Evolutionary conservation across 805 yeast genomes (phyloP).

Genomic region (Candida tibetensis): DNA sequence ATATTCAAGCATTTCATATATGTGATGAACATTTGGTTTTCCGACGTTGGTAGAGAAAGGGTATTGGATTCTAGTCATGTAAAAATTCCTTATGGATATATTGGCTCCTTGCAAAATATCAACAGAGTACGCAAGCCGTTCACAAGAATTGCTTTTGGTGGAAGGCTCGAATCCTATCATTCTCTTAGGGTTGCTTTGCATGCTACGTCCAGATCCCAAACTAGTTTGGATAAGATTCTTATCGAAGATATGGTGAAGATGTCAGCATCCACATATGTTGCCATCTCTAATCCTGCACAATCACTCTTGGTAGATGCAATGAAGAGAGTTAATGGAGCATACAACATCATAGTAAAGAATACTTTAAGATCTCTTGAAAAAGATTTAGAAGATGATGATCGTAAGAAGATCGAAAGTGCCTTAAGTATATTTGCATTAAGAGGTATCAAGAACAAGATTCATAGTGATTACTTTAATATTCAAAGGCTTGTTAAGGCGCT

Average conservation of each 20-base stretch:
- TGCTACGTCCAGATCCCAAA: conserved; percentile 69
- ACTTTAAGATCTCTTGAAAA: conserved; percentile 49
- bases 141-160: conserved; percentile 76
- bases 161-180: conserved; percentile 71
- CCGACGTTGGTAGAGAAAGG: conserved; percentile 75
- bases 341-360: conserved; percentile 49
- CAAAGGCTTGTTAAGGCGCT: conserved; percentile 47
- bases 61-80: conserved; percentile 57
- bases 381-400: conserved; percentile 42
- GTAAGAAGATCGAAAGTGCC: conserved; percentile 61
- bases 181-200: conserved; percentile 69
- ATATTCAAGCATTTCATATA: conserved; percentile 60
- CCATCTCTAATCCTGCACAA: conserved; percentile 70
- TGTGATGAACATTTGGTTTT: conserved; percentile 71
- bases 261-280: conserved; percentile 67
- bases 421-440: conserved; percentile 55
- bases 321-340: conserved; percentile 67
- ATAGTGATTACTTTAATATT: conserved; percentile 55
- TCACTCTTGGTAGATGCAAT: conserved; percentile 62
- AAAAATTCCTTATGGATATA: conserved; percentile 51
- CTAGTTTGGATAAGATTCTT: conserved; percentile 59
- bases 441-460: conserved; percentile 56
- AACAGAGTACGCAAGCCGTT: conserved; percentile 64
- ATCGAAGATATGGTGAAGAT: conserved; percentile 63
- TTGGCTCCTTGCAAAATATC: conserved; percentile 59